Conservation (phyloP, 352 stramenopile genomes). For the Elongisporangium undulatum region DNA sequence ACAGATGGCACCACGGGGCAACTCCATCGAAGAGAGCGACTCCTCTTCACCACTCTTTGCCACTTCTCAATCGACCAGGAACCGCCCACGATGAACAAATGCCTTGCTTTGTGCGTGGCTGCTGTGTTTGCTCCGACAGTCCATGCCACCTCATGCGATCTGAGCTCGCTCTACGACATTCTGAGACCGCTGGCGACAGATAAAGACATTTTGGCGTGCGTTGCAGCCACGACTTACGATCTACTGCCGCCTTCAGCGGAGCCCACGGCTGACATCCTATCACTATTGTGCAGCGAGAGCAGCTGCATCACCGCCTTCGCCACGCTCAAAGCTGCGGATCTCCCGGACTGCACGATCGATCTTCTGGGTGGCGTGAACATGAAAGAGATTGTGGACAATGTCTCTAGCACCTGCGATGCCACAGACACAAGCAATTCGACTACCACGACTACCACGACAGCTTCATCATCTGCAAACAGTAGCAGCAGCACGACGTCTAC, state of each 20-base stretch:
- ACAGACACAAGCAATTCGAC: background rate
- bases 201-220: constrained; percentile 24
- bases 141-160: constrained; percentile 16
- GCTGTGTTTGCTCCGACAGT: background rate
- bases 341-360: constrained; percentile 35
- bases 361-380: constrained; percentile 41
- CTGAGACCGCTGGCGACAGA: constrained; percentile 29
- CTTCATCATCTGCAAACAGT: background rate
- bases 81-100: background rate
- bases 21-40: too few species aligned
- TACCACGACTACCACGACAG: background rate
- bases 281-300: constrained; percentile 19
- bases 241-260: constrained; percentile 19
- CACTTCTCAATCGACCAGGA: background rate
- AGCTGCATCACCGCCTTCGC: constrained; percentile 20
- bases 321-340: constrained; percentile 25
- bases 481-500: background rate
- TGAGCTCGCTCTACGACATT: constrained; percentile 29
- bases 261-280: constrained; percentile 24
- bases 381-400: constrained; percentile 21
- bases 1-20: background rate
- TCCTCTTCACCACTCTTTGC: background rate
- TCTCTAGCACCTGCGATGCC: constrained; percentile 5
- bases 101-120: background rate
- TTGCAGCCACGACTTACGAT: constrained; percentile 26